Conservation (phyloP, 1,284 basidiomycete species). For the Irpex sp. region DNA sequence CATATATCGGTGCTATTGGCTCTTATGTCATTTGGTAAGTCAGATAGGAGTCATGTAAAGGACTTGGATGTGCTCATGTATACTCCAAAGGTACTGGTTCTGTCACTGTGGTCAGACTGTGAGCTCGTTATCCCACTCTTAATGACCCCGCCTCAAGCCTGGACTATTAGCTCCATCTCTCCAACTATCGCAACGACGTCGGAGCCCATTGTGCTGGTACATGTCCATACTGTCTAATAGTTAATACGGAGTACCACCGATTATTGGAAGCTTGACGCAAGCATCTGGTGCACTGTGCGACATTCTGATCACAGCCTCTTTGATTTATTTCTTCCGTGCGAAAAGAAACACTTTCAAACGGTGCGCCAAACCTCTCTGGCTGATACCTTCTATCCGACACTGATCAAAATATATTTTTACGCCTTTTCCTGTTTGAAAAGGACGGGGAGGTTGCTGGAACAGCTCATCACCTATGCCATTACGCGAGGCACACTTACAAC, state of each 20-base stretch:
- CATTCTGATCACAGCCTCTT: neutral
- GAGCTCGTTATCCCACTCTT: neutral
- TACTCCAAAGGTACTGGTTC: neutral
- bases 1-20: neutral
- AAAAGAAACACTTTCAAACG: neutral
- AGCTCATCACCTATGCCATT: neutral
- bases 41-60: neutral
- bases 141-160: neutral
- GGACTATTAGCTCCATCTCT: neutral
- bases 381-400: neutral
- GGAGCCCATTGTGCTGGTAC: neutral
- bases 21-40: neutral
- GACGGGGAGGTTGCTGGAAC: neutral
- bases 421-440: neutral
- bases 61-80: neutral
- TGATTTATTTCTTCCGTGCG: neutral
- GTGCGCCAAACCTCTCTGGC: neutral
- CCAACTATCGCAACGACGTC: neutral
- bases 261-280: neutral
- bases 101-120: neutral
- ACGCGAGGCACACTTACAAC: neutral
- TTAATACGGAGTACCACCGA: neutral
- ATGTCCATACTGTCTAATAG: neutral
- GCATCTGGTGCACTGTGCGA: neutral
- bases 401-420: neutral